Evolutionary conservation across 352 stramenopile genomes (phyloP), one percentile per base, ranked within the genome.

Genomic region (Pythium periplocum): DNA sequence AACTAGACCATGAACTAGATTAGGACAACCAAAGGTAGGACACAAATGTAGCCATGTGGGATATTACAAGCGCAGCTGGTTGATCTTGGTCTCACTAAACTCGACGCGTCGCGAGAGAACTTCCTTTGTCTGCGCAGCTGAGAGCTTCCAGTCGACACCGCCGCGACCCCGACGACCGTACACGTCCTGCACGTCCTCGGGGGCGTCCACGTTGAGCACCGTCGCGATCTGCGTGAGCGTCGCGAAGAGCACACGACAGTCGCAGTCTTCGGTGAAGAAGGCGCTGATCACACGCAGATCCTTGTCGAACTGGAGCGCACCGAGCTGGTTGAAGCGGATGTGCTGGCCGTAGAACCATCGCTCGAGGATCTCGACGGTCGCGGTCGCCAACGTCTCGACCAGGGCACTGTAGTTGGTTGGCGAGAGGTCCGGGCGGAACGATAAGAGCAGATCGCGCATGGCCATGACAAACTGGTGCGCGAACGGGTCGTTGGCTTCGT

Each of bases 401-500:
- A 95, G 52, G 32, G 60, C 59, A 36, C 60, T 57, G 45, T 80
- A 86, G 57, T 92, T 95, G 46, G 55, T 62, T 35, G 62, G 51
- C 40, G 85, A 91, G 10, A 93, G 61, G 31, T 55, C 78, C 6
- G 48, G 52, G 45, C 65, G 70, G 58, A 90, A 93, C 10, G 64
- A 61, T 2, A 43, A 55, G 9, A 95, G 54, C 30, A 91, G 50
- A 12, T 68, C 74, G 9, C 76, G 73, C 55, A 93, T 65, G 4
- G 69, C 61, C 38, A 66, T 68, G 9, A 92, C 79, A 61, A 93
- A 90, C 36, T 73, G 66, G 55, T 87, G 71, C 10, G 81, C 85
- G 51, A 92, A 95, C 46, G 85, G 85, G 39, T 95, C 85, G 60
- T 95, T 95, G 37, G 81, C 85, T 55, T 95, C 85, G 56, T 95